Base-by-base conservation (phyloP, 345 rosid species). In the Erucastrum elatum region DNA sequence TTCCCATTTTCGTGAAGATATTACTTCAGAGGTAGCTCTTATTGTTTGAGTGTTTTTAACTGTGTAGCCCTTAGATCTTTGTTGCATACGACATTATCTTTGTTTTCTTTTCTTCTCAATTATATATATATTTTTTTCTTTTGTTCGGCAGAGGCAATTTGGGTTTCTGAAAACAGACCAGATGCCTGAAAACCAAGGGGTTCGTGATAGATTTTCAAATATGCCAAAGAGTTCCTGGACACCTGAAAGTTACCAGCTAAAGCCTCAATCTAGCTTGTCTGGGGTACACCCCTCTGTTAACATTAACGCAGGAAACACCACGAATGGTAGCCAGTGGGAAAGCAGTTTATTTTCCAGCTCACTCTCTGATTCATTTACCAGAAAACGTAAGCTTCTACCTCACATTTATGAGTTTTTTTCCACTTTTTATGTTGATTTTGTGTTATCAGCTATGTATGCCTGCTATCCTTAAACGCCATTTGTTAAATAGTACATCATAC, bases 341-440 rank as follows among this genome's bases (percentile, higher is more conserved):
- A 92, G 90, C 84, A 89, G 98, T 82, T 88, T 94, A 68, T 94
- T 94, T 83, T 94, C 98, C 33, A 90, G 97, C 86, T 92, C 98
- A 9, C 66, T 94, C 74, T 92, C 98, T 17, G 98, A 94, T 64
- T 70, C 90, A 73, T 88, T 90, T 80, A 90, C 75, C 75, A 77
- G 85, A 76, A 91, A 90, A 74, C 66, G 98, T 91, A 87, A 85
- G 93, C 70, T 39, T 61, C 78, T n/a, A 64, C 25, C 70, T 75
- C 30, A 55, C 72, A 8, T 66, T 55, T 55, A 61, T 75, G 39
- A 70, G n/a, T 7, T 60, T n/a, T 63, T 7, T 60, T n/a, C 53
- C 31, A 62, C 16, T 35, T 35, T 3, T 5, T 13, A 29, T 65
- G 74, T 27, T 53, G 41, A 27, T 26, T n/a, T 56, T 68, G 7